A percentile compares a stretch with the other conserved stretches of the same genome.
These are phyloP conservation scores for Oryza glaberrima DNA, from an alignment of 176 grass and related monocot species.

Conservation along the genomic window DNA sequence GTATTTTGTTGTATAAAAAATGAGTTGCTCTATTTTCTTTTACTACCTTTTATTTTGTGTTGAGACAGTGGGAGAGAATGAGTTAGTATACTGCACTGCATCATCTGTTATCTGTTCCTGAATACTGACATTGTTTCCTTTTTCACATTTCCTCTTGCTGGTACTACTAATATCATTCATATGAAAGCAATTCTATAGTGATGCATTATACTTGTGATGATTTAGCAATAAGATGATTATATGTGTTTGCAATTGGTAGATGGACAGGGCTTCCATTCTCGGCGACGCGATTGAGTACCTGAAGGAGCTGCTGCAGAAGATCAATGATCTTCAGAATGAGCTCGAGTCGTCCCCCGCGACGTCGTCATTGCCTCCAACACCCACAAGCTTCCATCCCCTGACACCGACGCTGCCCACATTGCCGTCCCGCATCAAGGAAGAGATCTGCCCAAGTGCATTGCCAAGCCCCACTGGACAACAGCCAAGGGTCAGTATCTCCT, in stretches of 20 bases:
- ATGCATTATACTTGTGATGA: not conserved
- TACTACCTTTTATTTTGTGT: not conserved
- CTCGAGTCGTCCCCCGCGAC: constrained; percentile 76
- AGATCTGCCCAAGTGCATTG: constrained; percentile 69
- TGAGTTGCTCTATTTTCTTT: not conserved
- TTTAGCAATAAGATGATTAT: constrained; percentile 26
- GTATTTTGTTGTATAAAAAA: not conserved
- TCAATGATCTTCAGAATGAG: constrained; percentile 89
- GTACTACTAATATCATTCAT: constrained; percentile 6
- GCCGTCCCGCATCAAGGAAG: constrained; percentile 83
- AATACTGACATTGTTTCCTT: not conserved
- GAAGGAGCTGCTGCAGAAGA: constrained; percentile 93
- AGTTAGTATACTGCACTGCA: not conserved
- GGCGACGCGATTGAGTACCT: constrained; percentile 96
- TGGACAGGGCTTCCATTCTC: constrained; percentile 97
- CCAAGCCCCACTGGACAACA: constrained; percentile 82
- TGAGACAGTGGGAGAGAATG: not conserved
- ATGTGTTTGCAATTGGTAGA: constrained; percentile 50
- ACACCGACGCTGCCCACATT: constrained; percentile 81
- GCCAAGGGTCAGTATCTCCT: constrained; percentile 57
- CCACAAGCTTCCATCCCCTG: constrained; percentile 85
- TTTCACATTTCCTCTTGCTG: constrained; percentile 5
- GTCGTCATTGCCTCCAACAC: constrained; percentile 70
- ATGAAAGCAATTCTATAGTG: not conserved
- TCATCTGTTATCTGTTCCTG: constrained; percentile 1